Percentiles rank a stretch among this genome's conserved stretches.
These are phyloP conservation scores for Nakaseomyces sp. DNA, from an alignment of 1,139 yeast species.

Conservation along the genomic window DNA sequence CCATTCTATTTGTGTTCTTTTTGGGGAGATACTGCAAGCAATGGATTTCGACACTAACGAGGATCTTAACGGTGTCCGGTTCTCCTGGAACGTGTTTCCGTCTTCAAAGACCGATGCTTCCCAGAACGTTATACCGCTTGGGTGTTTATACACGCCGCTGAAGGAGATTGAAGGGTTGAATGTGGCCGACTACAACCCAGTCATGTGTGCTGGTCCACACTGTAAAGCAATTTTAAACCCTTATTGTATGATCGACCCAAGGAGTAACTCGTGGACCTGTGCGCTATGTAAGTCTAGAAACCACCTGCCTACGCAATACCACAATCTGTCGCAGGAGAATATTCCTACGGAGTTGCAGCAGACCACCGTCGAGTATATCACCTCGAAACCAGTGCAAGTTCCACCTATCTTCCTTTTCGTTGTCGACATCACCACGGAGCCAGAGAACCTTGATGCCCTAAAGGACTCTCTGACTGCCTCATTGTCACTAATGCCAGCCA, in stretches of 20 bases:
- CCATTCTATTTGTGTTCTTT: too few relatives aligned
- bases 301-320: conserved; percentile 84
- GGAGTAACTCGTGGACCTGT: conserved; percentile 82
- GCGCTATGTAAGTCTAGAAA: conserved; percentile 78
- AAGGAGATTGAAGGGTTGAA: conserved; percentile 71
- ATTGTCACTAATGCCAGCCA: conserved; percentile 79
- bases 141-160: conserved; percentile 89
- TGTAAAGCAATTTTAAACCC: conserved; percentile 89
- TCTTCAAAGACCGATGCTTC: conserved; percentile 84
- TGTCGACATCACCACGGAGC: conserved; percentile 90
- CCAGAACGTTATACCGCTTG: conserved; percentile 89
- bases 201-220: conserved; percentile 64
- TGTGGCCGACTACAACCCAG: conserved; percentile 83
- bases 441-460: conserved; percentile 80
- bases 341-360: conserved; percentile 81
- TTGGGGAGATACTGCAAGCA: too few relatives aligned
- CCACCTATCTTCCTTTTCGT: conserved; percentile 93
- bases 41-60: conserved; percentile 78
- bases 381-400: conserved; percentile 76
- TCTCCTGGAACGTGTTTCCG: conserved; percentile 87
- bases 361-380: conserved; percentile 87
- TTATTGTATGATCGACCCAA: conserved; percentile 73
- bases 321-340: conserved; percentile 71
- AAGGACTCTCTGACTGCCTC: conserved; percentile 80
- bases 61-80: conserved; percentile 81